These are phyloP conservation scores for Podospora pseudoanserina DNA, from an alignment of 495 filamentous ascomycete species.

Conservation along the genomic window DNA sequence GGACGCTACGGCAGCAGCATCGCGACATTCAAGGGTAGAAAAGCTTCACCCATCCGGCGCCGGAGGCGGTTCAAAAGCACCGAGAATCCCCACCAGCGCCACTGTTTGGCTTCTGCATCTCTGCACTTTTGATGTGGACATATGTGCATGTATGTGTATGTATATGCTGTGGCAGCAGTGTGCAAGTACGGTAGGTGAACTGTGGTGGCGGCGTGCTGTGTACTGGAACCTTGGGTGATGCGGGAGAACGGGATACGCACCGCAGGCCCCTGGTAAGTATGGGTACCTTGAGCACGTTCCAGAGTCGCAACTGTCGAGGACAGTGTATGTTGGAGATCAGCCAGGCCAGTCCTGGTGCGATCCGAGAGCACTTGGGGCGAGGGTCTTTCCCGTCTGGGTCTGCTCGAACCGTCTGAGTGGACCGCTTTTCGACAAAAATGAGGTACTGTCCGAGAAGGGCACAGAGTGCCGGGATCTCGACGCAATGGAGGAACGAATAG, in stretches of 20 bases:
- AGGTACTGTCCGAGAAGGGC: conserved; percentile 23
- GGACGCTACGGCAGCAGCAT: conserved; percentile 26
- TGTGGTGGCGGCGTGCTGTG: conserved; percentile 6
- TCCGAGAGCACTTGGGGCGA: conserved; percentile 24
- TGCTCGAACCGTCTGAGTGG: conserved; percentile 23
- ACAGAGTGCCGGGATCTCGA: conserved; percentile 23
- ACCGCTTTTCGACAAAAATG: conserved; percentile 14
- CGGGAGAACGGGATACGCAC: conserved; percentile 26
- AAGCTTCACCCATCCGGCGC: conserved; percentile 21
- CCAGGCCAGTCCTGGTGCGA: conserved; percentile 27
- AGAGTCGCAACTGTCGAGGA: background rate
- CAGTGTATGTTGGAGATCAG: conserved; percentile 9
- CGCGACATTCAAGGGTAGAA: conserved; percentile 26
- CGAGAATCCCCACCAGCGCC: conserved; percentile 22
- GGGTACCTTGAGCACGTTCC: conserved; percentile 1
- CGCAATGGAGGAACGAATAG: conserved; percentile 18
- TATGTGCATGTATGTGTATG: conserved; percentile 1
- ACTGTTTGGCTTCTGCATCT: conserved; percentile 13
- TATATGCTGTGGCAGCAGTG: conserved; percentile 5
- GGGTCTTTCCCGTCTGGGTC: conserved; percentile 26
- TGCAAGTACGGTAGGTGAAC: conserved; percentile 5
- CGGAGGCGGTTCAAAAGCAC: conserved; percentile 20
- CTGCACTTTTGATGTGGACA: background rate
- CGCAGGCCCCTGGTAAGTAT: conserved; percentile 1
- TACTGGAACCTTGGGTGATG: conserved; percentile 6